Base-by-base conservation (phyloP, 805 yeast species). In the Metschnikowia santaceciliae region DNA sequence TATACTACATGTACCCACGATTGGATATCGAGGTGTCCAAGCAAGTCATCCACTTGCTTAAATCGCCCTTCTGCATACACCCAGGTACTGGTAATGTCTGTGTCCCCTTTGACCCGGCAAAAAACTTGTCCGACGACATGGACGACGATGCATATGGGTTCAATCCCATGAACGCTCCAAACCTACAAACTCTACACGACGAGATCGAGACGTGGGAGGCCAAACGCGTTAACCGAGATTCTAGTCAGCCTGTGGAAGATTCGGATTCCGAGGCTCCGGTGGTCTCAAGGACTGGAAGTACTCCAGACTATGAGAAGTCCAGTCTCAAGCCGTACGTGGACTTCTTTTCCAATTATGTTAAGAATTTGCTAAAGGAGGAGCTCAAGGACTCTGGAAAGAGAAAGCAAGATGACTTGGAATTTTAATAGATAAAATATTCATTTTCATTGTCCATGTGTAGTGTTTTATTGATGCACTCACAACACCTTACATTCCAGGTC, bases 31-130 rank as follows among this genome's bases (percentile, higher is more conserved):
- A 91, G 67, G 99, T 94, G 34, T 87, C 98, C 6, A 80, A 85
- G 58, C 94, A 88, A 65, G 76, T 91, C 62, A 89, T 84, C 70
- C 99, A 94, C 74, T 83, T 94, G 69, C 78, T 94, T 60, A 94
- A 94, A 65, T 88, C 97, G 1, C 99, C 99, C 15, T 94, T 94
- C 66, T 92, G 98, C 72, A 84, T 94, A 40, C 99, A 94, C 67
- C 99, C 99, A 1, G 84, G 90, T 2, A 94, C 99, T 0, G 97
- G 97, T 6, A 86, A 88, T 61, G 88, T 94, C 3, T 94, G 98
- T 80, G 96, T 94, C 6, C 97, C 98, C 0, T 86, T 81, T 55
- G 82, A 81, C 58, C 83, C 84, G 0, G 50, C 55, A 3, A 63
- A 70, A 37, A 73, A 72, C 54, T 56, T 74, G 34, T 62, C 69